Conservation (phyloP, 345 rosid species). For the Schrenkiella parvula region DNA sequence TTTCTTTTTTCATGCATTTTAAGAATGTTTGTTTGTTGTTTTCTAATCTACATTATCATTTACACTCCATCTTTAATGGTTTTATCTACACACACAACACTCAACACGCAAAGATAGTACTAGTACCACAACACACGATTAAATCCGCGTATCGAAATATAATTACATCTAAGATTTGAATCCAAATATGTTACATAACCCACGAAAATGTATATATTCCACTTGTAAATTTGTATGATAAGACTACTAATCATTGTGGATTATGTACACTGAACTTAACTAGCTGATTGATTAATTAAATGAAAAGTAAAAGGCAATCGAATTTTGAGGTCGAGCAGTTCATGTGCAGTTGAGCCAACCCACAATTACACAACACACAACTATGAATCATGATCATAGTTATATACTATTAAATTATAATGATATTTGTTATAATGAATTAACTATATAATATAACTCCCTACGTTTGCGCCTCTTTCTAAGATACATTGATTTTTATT, state of each 20-base stretch:
- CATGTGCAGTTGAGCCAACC: slow-evolving; percentile 42
- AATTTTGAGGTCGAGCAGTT: slow-evolving; percentile 30
- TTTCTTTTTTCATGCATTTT: not conserved
- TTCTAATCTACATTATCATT: too few species aligned
- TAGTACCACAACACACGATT: not conserved
- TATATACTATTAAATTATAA: not conserved
- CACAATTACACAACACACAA: slow-evolving; percentile 35
- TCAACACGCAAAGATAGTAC: not conserved
- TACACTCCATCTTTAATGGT: not conserved
- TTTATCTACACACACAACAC: not conserved
- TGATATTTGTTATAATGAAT: not conserved
- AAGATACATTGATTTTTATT: slow-evolving; percentile 18
- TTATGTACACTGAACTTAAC: slow-evolving; percentile 29
- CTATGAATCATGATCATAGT: slow-evolving; percentile 29
- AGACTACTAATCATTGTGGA: slow-evolving; percentile 22
- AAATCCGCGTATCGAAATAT: not conserved
- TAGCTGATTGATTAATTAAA: slow-evolving; percentile 13
- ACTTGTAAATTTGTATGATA: not conserved
- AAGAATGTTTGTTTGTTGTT: not conserved
- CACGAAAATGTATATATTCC: not conserved
- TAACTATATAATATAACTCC: slow-evolving; percentile 1
- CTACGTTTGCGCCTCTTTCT: slow-evolving; percentile 34
- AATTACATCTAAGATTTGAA: not conserved
- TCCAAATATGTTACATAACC: not conserved
- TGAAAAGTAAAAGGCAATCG: slow-evolving; percentile 31